A percentile compares a stretch with the other conserved stretches of the same genome.
phyloP scores from a whole-genome alignment of 768 basidiomycete genomes.

The Cystofilobasidium macerans region DNA sequence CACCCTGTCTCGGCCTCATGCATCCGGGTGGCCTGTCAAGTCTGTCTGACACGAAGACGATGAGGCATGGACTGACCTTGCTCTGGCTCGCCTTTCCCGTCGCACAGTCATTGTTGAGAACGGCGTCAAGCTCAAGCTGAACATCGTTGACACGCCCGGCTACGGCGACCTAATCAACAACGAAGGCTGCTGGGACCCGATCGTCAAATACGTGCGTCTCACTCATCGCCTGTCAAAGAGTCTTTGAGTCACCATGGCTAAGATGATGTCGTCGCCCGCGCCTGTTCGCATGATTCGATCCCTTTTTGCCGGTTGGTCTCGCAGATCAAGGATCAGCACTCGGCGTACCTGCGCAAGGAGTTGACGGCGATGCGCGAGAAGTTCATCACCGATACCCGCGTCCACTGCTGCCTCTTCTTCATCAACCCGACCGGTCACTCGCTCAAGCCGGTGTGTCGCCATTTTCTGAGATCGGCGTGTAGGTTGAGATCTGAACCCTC shows the following conservation, averaged over 20 bases:
- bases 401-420: slow-evolving; percentile 96
- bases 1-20: not conserved
- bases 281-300: too few relatives aligned
- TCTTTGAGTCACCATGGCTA: too few relatives aligned
- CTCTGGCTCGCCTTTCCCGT: not conserved
- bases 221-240: not conserved
- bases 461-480: not conserved
- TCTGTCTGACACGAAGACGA: too few relatives aligned
- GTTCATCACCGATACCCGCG: slow-evolving; percentile 94
- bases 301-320: too few relatives aligned
- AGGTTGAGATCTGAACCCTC: too few relatives aligned
- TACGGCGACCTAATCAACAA: slow-evolving; percentile 99
- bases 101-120: slow-evolving; percentile 96
- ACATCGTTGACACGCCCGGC: slow-evolving; percentile 97
- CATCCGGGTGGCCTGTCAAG: too few relatives aligned
- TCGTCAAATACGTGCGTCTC: slow-evolving; percentile 76
- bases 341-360: slow-evolving; percentile 96
- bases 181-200: slow-evolving; percentile 98
- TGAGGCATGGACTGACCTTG: too few relatives aligned
- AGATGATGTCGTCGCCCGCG: too few relatives aligned
- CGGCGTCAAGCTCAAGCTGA: slow-evolving; percentile 82
- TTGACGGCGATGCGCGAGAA: slow-evolving; percentile 97
- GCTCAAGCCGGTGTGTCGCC: slow-evolving; percentile 54
- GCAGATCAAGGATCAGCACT: slow-evolving; percentile 77
- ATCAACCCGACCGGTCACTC: slow-evolving; percentile 98